Conservation (phyloP, 305 asterid genomes). For the Fraxinus floribunda region DNA sequence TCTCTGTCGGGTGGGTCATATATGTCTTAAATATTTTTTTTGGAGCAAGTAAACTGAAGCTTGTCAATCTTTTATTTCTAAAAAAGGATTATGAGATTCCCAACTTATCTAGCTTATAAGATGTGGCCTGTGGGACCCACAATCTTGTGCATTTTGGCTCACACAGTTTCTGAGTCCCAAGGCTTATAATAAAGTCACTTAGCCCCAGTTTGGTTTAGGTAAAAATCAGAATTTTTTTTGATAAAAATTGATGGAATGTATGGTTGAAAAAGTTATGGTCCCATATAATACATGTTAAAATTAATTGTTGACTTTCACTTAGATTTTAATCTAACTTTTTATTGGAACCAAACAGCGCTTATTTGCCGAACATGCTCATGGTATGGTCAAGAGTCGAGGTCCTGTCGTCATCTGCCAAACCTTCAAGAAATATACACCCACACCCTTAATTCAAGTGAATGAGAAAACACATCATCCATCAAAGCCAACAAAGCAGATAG, state of each 20-base stretch:
- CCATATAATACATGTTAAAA: background rate
- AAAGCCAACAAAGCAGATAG: background rate
- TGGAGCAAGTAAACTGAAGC: background rate
- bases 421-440: slow-evolving; percentile 34
- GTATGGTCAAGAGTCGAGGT: slow-evolving; percentile 76
- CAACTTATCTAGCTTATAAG: background rate
- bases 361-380: slow-evolving; percentile 30
- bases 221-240: no score
- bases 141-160: background rate
- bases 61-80: background rate
- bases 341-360: background rate
- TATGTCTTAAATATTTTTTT: background rate
- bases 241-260: background rate
- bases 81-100: background rate
- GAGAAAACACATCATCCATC: background rate
- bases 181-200: background rate
- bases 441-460: background rate
- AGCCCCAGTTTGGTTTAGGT: background rate
- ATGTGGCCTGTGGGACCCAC: background rate
- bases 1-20: background rate
- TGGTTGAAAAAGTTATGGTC: background rate
- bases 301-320: no score
- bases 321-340: background rate
- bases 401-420: slow-evolving; percentile 99
- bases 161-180: background rate